Evolutionary conservation across 73 alveolate species (phyloP), one percentile per base, ranked within the genome.

Genomic region (Paramecium bursaria): DNA sequence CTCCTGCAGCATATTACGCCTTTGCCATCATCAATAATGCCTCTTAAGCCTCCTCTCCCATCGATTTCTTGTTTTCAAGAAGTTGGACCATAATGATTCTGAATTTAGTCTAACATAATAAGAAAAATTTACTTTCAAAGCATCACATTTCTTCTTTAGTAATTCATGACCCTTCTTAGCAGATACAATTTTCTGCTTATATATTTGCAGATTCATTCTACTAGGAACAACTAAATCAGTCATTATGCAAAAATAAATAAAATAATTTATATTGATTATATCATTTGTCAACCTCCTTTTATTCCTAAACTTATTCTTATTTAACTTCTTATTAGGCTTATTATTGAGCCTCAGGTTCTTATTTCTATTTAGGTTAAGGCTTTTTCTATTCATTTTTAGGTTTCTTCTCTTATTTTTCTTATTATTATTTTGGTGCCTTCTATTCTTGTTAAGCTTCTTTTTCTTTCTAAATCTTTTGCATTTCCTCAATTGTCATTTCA

Each of bases 111-210:
- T 79, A 39, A 44, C 33, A 27, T 5, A 39, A 7, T 39, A 39
- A 7, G 49, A 39, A 94, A 94, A 95, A 14, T 91, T 76, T 73
- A 93, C 94, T 86, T 95, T 96, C 42, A 96, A 90, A 46, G 99
- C 99, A 88, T 96, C 99, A 4, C 98, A 91, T 85, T 96, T 96
- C 93, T 96, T 94, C 90, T 96, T 96, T 48, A 96, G 93, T 55
- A 96, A 87, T 54, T 95, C 98, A 74, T 93, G 96, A 15, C 99
- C 99, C 86, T 96, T 96, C 91, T 94, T 94, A 49, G 99, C 99
- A 26, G 96, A 95, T 17, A 77, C 85, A 29, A 80, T 73, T 90
- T 92, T 92, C n/a, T 60, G 87, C 73, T 94, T 94, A 85, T 60
- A 87, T 74, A 79, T 21, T 46, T 67, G 88, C 31, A 91, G 92